Base-by-base conservation (phyloP, 73 alveolate genomes). In the Paramecium sonneborni region DNA sequence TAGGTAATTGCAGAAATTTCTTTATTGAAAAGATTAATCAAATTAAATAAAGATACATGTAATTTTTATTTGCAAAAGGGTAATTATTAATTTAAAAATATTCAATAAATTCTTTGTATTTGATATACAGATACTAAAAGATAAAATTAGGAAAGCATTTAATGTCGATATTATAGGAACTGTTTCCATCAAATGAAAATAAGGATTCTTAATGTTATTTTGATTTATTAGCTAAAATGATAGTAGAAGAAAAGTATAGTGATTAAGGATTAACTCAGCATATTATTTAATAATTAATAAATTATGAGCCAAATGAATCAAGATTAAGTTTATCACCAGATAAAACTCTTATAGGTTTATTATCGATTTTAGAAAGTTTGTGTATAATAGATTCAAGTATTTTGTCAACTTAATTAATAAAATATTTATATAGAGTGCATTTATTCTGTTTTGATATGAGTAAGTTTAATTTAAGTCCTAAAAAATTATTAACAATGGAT, bases 211-310 rank as follows among this genome's bases (percentile, higher is more conserved):
- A 76, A 35, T 58, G 79, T 21, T 93, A 72, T 48, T 93, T 89
- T 85, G 96, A 93, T 41, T n/a, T 93, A 52, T 69, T 93, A 37
- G 92, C 94, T 35, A 70, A 79, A 69, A 24, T 93, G 18, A 67
- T 93, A 24, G 85, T 90, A 8, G 84, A 76, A 8, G 93, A 57
- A 21, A 39, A 88, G 39, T 35, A 46, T 20, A 79, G 90, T 35
- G 69, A 86, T 24, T 30, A 88, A 39, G 34, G 44, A 30, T 72
- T 93, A 5, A 85, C 79, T 23, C 26, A 85, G 11, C n/a, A 69
- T 1, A 41, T 93, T 20, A 89, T 88, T 28, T 20, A 24, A 30
- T 21, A 79, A 15, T 35, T 93, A 26, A 18, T 39, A 14, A 18
- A 86, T 8, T 88, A 93, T 69, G 93, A 92, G 15, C 21, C 76